Percentiles rank a stretch among this genome's conserved stretches.
Evolutionary conservation across 2,329 filamentous ascomycete species (phyloP).

Genomic region (Leptographium procerum): DNA sequence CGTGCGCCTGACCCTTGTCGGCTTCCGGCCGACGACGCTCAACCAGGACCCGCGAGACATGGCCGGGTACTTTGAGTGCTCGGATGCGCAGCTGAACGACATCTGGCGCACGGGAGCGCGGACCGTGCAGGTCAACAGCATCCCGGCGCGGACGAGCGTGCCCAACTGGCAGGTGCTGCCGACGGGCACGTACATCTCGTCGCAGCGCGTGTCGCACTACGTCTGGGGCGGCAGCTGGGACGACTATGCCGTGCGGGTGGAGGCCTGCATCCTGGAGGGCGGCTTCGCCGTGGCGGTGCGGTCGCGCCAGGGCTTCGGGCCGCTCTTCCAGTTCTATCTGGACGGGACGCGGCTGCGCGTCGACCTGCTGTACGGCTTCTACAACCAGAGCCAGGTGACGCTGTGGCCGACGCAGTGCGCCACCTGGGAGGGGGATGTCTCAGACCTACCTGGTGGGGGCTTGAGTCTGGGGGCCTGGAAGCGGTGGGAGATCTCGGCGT

Average conservation of each 20-base stretch:
- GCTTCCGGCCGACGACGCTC: background rate
- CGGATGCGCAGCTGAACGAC: background rate
- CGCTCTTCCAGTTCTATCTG: background rate
- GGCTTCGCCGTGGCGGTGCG: background rate
- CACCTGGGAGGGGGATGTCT: background rate
- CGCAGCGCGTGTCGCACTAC: background rate
- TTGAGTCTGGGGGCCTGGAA: background rate
- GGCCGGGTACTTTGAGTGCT: background rate
- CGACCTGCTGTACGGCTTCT: background rate
- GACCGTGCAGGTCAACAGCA: background rate
- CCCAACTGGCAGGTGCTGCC: background rate
- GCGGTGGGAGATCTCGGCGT: background rate
- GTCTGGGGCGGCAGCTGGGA: background rate
- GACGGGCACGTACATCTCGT: background rate
- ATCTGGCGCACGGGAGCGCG: background rate
- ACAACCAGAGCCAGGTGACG: background rate
- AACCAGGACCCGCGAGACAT: background rate
- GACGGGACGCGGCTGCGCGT: background rate
- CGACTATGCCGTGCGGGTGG: background rate
- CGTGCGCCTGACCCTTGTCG: background rate
- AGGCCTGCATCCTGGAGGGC: background rate
- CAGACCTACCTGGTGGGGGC: background rate
- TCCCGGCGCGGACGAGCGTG: background rate
- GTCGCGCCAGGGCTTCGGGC: background rate
- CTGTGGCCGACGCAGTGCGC: background rate